A percentile compares a stretch with the other conserved stretches of the same genome.
Evolutionary conservation across 768 basidiomycete species (phyloP).

Genomic region (Pisolithus albus): DNA sequence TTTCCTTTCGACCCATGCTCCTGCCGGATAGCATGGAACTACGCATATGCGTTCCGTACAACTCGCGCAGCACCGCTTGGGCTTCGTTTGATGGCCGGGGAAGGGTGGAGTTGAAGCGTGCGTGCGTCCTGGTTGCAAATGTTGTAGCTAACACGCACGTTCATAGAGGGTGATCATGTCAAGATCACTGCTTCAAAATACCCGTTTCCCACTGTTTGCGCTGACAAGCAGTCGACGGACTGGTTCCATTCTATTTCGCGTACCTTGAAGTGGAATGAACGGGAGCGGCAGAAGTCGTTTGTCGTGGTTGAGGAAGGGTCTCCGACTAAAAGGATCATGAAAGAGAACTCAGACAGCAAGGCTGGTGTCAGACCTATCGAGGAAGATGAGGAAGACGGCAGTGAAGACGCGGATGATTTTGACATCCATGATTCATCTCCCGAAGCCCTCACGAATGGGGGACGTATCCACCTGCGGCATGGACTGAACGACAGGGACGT

Average conservation of each 20-base stretch:
- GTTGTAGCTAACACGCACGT: background rate
- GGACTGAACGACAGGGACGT: constrained; percentile 11
- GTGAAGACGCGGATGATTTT: constrained; percentile 68
- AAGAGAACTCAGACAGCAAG: constrained; percentile 10
- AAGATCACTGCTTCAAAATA: constrained; percentile 96
- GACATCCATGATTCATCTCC: constrained; percentile 90
- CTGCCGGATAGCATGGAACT: constrained; percentile 98
- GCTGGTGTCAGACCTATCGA: constrained; percentile 20
- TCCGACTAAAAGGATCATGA: constrained; percentile 31
- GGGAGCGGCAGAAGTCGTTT: constrained; percentile 97
- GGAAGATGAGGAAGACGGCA: constrained; percentile 45
- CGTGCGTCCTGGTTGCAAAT: constrained; percentile 24
- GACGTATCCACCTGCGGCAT: constrained; percentile 3
- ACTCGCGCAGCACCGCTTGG: constrained; percentile 97
- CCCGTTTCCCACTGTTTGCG: constrained; percentile 98
- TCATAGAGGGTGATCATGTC: constrained; percentile 95
- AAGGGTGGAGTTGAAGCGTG: constrained; percentile 91
- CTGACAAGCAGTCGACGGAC: constrained; percentile 94
- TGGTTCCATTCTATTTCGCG: constrained; percentile 98
- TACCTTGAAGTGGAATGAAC: constrained; percentile 98
- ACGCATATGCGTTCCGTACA: constrained; percentile 97
- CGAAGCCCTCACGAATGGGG: constrained; percentile 31
- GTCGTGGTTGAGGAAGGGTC: constrained; percentile 93
- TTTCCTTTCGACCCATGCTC: constrained; percentile 98
- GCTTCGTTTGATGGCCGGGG: constrained; percentile 98